Base-by-base conservation (phyloP, 169 alveolate genomes). In the Eimeria maxima region DNA sequence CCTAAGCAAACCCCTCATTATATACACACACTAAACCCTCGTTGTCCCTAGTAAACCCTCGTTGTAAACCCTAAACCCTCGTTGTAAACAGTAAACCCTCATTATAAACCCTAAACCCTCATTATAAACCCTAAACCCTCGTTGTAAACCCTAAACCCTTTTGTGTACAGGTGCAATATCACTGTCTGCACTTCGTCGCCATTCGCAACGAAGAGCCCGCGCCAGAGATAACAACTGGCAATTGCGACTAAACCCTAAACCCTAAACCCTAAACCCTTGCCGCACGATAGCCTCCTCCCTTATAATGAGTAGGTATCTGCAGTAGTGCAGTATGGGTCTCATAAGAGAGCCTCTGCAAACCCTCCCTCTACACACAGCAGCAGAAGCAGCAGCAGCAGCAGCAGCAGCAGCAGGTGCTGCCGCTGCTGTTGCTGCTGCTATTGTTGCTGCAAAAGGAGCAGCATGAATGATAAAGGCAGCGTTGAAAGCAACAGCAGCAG, bases 121-220 rank as follows among this genome's bases (percentile, higher is more conserved):
- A 24, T 57, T 57, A 16, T 57, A 57, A 57, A 57, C 67, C 67
- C 67, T 57, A 57, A 57, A 57, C 67, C 67, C 67, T 57, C 22
- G 67, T 57, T 57, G n/a, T 57, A 57, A 57, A 57, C 67, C 67
- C 67, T 57, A 57, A 69, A 69, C 38, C 80, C 80, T 29, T 80
- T 69, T 47, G 18, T 80, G 50, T 11, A 1, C 86, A 92, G 95
- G 97, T 98, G 45, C 98, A 98, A 94, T 98, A 98, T 96, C 98
- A 97, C 88, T 98, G 99, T 93, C 97, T 98, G 44, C 98, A 96
- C 95, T 98, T 98, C 95, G 98, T 97, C 60, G 99, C 99, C 24
- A 91, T 98, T 29, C 96, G 99, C 38, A 98, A 98, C 95, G 97
- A 65, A n/a, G 80, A 29, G 63, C 92, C 91, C 7, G 27, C 90